Percentiles rank a stretch among this genome's conserved stretches.
Conservation (phyloP, 805 yeast genomes). For the Lachancea cidri region DNA sequence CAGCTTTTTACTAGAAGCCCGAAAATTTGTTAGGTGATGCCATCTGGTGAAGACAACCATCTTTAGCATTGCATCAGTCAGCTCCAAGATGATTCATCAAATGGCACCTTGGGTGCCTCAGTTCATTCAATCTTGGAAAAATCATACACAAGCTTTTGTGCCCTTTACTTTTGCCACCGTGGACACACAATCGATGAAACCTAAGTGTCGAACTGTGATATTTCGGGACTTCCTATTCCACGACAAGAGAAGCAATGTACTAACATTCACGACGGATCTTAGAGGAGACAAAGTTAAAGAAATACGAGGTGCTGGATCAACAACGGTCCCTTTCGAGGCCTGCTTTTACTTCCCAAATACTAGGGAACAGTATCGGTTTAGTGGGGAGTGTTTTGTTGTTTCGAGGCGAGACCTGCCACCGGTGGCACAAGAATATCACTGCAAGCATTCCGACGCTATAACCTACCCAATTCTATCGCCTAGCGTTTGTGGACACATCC, state of each 20-base stretch:
- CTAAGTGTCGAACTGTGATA: slow-evolving; percentile 66
- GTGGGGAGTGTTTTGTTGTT: slow-evolving; percentile 56
- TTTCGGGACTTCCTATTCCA: slow-evolving; percentile 71
- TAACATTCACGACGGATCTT: slow-evolving; percentile 67
- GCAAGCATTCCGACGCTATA: slow-evolving; percentile 2
- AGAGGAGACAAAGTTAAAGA: slow-evolving; percentile 61
- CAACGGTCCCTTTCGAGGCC: slow-evolving; percentile 61
- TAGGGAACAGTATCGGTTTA: slow-evolving; percentile 66
- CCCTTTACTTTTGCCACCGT: slow-evolving; percentile 68
- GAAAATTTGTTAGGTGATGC: slow-evolving; percentile 2
- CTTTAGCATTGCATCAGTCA: too few species aligned
- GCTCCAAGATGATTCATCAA: slow-evolving; percentile 29
- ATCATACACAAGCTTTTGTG: slow-evolving; percentile 48
- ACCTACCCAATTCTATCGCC: slow-evolving; percentile 32
- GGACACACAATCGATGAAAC: slow-evolving; percentile 43
- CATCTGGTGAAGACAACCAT: background rate
- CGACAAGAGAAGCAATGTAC: slow-evolving; percentile 59
- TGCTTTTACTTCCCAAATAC: slow-evolving; percentile 63
- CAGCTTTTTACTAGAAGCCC: slow-evolving; percentile 5
- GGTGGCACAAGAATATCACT: slow-evolving; percentile 2
- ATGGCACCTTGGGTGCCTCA: slow-evolving; percentile 78
- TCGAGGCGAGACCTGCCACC: slow-evolving; percentile 19
- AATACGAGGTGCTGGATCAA: slow-evolving; percentile 25
- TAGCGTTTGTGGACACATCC: slow-evolving; percentile 18
- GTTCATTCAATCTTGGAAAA: slow-evolving; percentile 48